A percentile compares a stretch with the other conserved stretches of the same genome.
Conservation (phyloP, 2,329 filamentous ascomycete species). For the Sphaerostilbella broomeana region DNA sequence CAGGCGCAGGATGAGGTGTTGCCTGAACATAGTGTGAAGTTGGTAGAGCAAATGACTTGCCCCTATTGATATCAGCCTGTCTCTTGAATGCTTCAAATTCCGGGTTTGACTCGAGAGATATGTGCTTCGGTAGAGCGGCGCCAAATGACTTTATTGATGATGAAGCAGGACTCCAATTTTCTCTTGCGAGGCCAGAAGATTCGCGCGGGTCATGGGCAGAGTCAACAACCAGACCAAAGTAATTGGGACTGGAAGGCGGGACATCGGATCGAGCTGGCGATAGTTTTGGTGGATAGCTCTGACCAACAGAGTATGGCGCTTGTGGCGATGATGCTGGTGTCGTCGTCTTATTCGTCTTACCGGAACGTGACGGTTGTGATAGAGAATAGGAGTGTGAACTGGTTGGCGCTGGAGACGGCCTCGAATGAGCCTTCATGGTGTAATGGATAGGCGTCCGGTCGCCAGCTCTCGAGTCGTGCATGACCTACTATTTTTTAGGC, state of each 20-base stretch:
- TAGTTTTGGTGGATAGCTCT: conserved; percentile 45
- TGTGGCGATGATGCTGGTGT: conserved; percentile 49
- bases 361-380: conserved; percentile 36
- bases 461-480: conserved; percentile 29
- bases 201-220: conserved; percentile 54
- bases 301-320: conserved; percentile 47
- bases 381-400: conserved; percentile 28
- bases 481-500: conserved; percentile 15
- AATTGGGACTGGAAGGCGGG: conserved; percentile 67
- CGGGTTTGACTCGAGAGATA: conserved; percentile 68
- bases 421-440: conserved; percentile 41
- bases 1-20: conserved; percentile 23
- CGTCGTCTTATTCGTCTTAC: conserved; percentile 34
- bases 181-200: conserved; percentile 57
- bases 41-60: conserved; percentile 40
- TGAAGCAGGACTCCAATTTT: conserved; percentile 68
- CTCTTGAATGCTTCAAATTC: conserved; percentile 76
- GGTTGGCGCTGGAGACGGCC: conserved; percentile 30
- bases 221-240: conserved; percentile 73
- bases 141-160: conserved; percentile 66
- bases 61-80: conserved; percentile 60
- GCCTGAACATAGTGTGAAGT: conserved; percentile 39
- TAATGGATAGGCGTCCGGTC: conserved; percentile 34
- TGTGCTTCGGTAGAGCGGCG: conserved; percentile 59
- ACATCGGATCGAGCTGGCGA: conserved; percentile 37